A percentile compares a stretch with the other conserved stretches of the same genome.
Conservation (phyloP, 78 protist species). For the Mantamonas sphyraenae region DNA sequence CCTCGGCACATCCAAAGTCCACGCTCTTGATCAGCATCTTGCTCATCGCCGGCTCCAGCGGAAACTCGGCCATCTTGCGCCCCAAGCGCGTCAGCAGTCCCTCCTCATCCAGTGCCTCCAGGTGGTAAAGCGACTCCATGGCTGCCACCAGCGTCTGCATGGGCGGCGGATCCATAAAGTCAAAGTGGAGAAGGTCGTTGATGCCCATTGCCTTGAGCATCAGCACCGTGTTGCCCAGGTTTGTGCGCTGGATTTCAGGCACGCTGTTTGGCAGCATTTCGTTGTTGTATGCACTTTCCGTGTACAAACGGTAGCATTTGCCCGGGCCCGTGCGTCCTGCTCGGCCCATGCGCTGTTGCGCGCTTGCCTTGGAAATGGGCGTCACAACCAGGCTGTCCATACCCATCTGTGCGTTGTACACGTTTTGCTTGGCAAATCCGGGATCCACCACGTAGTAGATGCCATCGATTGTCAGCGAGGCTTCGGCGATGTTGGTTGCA, state of each 20-base stretch:
- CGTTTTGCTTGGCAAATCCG: constrained; percentile 86
- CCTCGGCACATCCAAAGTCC: constrained; percentile 92
- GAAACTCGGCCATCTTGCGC: constrained; percentile 97
- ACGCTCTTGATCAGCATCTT: constrained; percentile 74
- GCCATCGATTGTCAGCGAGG: constrained; percentile 77
- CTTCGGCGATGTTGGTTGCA: constrained; percentile 84
- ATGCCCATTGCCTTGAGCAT: constrained; percentile 77
- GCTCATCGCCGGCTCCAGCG: constrained; percentile 91
- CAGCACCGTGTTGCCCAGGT: constrained; percentile 88
- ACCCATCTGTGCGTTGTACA: constrained; percentile 86
- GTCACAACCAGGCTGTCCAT: constrained; percentile 90
- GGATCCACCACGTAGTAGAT: constrained; percentile 62
- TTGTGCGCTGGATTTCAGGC: constrained; percentile 99
- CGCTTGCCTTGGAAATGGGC: constrained; percentile 93
- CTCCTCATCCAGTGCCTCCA: constrained; percentile 95
- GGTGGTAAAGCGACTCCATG: constrained; percentile 69
- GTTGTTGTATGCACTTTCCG: constrained; percentile 87
- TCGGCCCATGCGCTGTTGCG: constrained; percentile 89
- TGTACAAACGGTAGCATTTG: constrained; percentile 96
- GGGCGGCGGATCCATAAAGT: constrained; percentile 99
- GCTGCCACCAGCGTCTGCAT: constrained; percentile 77
- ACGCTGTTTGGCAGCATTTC: constrained; percentile 88
- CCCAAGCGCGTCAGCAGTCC: constrained; percentile 96
- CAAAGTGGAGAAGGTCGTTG: constrained; percentile 89
- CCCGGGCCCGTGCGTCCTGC: constrained; percentile 98